Conservation (phyloP, 169 alveolate genomes). For the Plasmodium coatneyi region DNA sequence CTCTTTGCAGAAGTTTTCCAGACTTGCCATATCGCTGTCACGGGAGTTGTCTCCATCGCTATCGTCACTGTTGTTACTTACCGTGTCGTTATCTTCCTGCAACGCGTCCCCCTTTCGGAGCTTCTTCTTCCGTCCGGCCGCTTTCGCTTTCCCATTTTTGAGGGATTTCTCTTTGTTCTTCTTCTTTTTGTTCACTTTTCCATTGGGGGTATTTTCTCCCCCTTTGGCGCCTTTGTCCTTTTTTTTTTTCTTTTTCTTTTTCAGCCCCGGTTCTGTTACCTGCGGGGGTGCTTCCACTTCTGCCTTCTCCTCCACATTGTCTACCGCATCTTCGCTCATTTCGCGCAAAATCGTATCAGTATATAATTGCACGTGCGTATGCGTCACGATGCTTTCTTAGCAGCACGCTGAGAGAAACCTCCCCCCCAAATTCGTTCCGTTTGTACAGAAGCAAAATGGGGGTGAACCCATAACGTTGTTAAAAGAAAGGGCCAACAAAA, state of each 20-base stretch:
- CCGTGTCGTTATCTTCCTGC: not conserved
- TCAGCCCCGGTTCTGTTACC: not conserved
- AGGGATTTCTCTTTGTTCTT: not conserved
- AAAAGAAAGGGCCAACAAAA: no score
- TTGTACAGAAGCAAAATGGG: not conserved
- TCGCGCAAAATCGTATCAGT: not conserved
- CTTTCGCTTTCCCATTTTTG: not conserved
- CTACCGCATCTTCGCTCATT: not conserved
- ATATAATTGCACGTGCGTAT: not conserved
- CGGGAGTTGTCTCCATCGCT: not conserved
- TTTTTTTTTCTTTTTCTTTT: conserved; percentile 1
- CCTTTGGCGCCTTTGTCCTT: not conserved
- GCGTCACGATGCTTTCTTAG: not conserved
- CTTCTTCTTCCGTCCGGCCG: not conserved
- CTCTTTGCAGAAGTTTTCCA: conserved; percentile 32
- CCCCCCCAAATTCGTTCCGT: not conserved
- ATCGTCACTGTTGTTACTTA: not conserved
- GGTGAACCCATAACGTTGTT: no score
- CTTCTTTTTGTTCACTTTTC: not conserved
- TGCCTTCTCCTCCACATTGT: not conserved
- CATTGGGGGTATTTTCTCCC: not conserved
- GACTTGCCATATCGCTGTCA: not conserved
- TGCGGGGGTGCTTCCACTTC: not conserved
- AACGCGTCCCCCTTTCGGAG: not conserved
- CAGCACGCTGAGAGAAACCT: not conserved